phyloP scores from a whole-genome alignment of 2,329 filamentous ascomycete species.

The Pseudogymnoascus sp. region DNA sequence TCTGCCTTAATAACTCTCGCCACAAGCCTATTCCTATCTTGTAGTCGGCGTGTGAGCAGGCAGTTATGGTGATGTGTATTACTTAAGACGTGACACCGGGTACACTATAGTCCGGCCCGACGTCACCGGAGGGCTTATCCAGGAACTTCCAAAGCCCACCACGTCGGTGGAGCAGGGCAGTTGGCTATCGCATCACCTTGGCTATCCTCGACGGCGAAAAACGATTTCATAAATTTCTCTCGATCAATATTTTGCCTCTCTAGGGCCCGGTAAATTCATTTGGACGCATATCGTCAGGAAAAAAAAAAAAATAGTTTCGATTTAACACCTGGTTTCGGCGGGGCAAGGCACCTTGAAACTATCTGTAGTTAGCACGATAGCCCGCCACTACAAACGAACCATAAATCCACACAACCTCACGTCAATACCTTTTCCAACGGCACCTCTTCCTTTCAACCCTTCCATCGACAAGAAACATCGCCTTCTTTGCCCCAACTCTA shows the following conservation, averaged over 20 bases:
- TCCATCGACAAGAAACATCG: neutral
- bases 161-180: neutral
- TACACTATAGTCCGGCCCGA: neutral
- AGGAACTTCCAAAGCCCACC: constrained; percentile 4
- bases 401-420: neutral
- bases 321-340: neutral
- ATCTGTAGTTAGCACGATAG: constrained; percentile 4
- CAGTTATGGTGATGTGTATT: neutral
- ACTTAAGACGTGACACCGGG: neutral
- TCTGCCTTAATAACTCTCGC: constrained; percentile 3
- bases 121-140: constrained; percentile 6
- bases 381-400: constrained; percentile 4
- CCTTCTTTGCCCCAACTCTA: neutral
- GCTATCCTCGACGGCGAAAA: neutral
- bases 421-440: neutral
- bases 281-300: neutral
- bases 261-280: neutral
- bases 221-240: neutral
- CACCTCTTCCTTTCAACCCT: neutral
- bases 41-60: neutral
- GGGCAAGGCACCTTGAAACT: neutral
- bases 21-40: constrained; percentile 5
- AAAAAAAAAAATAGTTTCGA: neutral
- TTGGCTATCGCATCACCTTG: neutral
- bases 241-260: neutral